A percentile compares a stretch with the other conserved stretches of the same genome.
phyloP scores from a whole-genome alignment of 2,329 filamentous ascomycete species.

The Penicillium digitatum region DNA sequence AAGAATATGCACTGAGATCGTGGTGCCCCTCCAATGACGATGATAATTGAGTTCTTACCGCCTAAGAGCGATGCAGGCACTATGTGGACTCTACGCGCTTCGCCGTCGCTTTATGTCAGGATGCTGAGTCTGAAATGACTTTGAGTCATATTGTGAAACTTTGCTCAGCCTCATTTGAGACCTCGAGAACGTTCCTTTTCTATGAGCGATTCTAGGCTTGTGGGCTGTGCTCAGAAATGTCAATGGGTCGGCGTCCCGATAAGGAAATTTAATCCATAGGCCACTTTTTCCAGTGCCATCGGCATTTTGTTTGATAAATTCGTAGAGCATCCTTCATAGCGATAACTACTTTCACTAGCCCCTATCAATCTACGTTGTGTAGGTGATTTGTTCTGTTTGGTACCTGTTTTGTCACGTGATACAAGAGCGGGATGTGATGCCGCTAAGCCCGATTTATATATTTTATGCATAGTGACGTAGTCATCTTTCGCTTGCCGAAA shows the following conservation, averaged over 20 bases:
- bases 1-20: constrained; percentile 8
- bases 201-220: background rate
- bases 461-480: background rate
- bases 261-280: background rate
- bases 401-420: background rate
- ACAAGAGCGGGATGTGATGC: too few relatives aligned
- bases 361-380: background rate
- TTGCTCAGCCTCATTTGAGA: background rate
- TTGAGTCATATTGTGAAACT: background rate
- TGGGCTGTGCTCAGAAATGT: constrained; percentile 2
- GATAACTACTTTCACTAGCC: background rate
- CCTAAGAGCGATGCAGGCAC: constrained; percentile 10
- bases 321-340: background rate
- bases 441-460: too few relatives aligned
- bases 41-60: constrained; percentile 16
- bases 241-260: constrained; percentile 4
- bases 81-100: background rate
- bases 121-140: background rate
- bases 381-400: background rate
- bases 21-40: constrained; percentile 21
- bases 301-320: background rate
- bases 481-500: too few relatives aligned
- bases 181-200: background rate
- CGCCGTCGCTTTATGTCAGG: constrained; percentile 1
- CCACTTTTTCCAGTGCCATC: background rate